Evolutionary conservation across 2,329 filamentous ascomycete species (phyloP).

Genomic region (Alternaria sp.): DNA sequence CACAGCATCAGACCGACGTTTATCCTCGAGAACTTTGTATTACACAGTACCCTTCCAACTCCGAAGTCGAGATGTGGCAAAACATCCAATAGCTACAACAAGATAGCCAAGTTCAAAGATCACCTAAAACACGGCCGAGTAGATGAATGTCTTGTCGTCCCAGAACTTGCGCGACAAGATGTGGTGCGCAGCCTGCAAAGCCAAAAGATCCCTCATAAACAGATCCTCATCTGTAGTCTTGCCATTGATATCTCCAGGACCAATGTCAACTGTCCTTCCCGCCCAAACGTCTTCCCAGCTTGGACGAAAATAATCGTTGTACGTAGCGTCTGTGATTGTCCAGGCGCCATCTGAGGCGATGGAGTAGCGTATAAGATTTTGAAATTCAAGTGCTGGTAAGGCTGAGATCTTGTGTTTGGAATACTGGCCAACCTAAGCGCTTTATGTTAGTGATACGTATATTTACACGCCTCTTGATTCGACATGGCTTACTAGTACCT

Average conservation of each 20-base stretch:
- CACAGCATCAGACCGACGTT: neutral
- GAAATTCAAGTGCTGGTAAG: neutral
- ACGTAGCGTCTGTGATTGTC: conserved; percentile 4
- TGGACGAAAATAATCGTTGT: conserved; percentile 1
- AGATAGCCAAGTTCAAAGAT: too few relatives aligned
- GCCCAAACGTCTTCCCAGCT: conserved; percentile 9
- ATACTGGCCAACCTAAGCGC: neutral
- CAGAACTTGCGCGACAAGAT: neutral
- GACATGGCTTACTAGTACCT: neutral
- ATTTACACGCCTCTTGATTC: neutral
- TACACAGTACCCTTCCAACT: too few relatives aligned
- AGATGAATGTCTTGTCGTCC: neutral
- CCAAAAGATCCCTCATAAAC: neutral
- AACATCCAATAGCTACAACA: too few relatives aligned
- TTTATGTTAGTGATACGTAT: neutral
- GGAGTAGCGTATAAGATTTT: conserved; percentile 5
- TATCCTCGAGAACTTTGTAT: too few relatives aligned
- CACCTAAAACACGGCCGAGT: too few relatives aligned
- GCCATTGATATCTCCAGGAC: neutral
- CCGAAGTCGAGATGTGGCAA: too few relatives aligned
- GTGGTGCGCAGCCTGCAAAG: neutral
- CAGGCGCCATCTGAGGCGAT: neutral
- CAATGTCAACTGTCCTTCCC: neutral
- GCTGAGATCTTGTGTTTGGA: neutral
- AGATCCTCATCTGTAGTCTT: neutral